Percentiles rank a stretch among this genome's conserved stretches.
These are phyloP conservation scores for Backusella mclennaniae DNA, from an alignment of 192 early-diverging fungal genomes.

Conservation along the genomic window DNA sequence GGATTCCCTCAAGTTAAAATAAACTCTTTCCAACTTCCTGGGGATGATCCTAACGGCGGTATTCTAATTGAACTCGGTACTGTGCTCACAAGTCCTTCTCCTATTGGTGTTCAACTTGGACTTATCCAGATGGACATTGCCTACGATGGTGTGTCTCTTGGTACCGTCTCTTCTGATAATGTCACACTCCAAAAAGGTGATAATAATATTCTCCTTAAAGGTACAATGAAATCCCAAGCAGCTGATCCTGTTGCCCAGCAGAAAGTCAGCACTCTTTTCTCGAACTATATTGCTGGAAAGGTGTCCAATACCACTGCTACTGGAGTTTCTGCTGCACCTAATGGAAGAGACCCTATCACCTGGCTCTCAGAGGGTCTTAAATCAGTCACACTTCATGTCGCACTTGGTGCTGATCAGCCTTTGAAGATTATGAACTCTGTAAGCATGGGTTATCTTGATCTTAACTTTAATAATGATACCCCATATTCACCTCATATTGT, in stretches of 20 bases:
- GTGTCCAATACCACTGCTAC: constrained; percentile 44
- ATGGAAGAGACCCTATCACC: constrained; percentile 43
- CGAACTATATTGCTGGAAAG: constrained; percentile 48
- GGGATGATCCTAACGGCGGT: constrained; percentile 51
- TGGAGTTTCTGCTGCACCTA: constrained; percentile 51
- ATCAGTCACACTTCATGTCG: constrained; percentile 48
- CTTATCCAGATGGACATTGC: constrained; percentile 47
- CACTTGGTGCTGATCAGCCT: constrained; percentile 37
- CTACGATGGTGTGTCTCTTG: constrained; percentile 44
- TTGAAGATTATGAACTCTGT: constrained; percentile 53
- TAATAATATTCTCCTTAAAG: constrained; percentile 49
- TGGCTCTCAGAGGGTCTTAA: constrained; percentile 53
- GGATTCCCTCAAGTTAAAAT: constrained; percentile 53
- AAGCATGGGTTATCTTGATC: constrained; percentile 48
- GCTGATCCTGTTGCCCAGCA: constrained; percentile 36
- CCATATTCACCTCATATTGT: constrained; percentile 50
- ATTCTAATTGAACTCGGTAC: constrained; percentile 55
- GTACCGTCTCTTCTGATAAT: constrained; percentile 43
- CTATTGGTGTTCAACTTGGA: constrained; percentile 54
- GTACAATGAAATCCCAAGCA: constrained; percentile 47
- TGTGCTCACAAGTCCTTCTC: constrained; percentile 48
- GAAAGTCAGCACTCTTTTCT: constrained; percentile 49
- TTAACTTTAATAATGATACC: constrained; percentile 44
- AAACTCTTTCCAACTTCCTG: constrained; percentile 50
- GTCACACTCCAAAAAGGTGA: constrained; percentile 37